A percentile compares a stretch with the other conserved stretches of the same genome.
Conservation (phyloP, 2,329 filamentous ascomycete species). For the Leptographium galeiforme region DNA sequence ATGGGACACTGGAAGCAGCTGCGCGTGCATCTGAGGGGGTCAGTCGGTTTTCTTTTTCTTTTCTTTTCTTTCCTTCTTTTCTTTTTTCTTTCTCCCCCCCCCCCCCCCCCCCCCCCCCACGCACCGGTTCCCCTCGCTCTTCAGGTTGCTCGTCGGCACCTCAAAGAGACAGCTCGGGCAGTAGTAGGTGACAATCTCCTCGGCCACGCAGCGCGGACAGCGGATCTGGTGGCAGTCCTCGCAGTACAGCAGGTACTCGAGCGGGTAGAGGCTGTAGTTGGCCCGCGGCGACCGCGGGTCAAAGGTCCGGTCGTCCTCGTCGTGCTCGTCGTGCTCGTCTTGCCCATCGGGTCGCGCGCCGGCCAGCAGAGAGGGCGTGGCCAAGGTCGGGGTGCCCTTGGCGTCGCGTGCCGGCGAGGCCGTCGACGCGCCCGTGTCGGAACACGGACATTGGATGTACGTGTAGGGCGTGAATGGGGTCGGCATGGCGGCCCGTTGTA, state of each 20-base stretch:
- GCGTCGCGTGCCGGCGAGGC: constrained; percentile 12
- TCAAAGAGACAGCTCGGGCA: constrained; percentile 94
- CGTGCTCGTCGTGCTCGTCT: constrained; percentile 28
- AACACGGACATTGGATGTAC: constrained; percentile 55
- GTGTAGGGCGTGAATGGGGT: constrained; percentile 43
- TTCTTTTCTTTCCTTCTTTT: neutral
- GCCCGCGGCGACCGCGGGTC: constrained; percentile 74
- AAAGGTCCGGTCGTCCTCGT: constrained; percentile 68
- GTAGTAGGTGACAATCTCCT: constrained; percentile 91
- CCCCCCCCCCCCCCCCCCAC: constrained; percentile 11
- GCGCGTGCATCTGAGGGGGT: constrained; percentile 57
- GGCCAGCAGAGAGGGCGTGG: constrained; percentile 8
- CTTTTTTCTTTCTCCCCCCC: neutral
- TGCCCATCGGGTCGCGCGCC: neutral
- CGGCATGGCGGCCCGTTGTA: constrained; percentile 25
- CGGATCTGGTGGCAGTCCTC: constrained; percentile 95
- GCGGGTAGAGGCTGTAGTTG: constrained; percentile 83
- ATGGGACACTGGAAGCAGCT: constrained; percentile 94
- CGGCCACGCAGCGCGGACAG: constrained; percentile 79
- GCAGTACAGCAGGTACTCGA: constrained; percentile 90
- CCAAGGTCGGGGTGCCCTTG: constrained; percentile 18
- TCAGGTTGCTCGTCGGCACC: constrained; percentile 82
- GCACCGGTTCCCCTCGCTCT: constrained; percentile 85
- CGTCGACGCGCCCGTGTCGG: constrained; percentile 35
- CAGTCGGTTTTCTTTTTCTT: neutral